Conservation (phyloP, 2,329 filamentous ascomycete genomes). For the Gaeumannomyces tritici region DNA sequence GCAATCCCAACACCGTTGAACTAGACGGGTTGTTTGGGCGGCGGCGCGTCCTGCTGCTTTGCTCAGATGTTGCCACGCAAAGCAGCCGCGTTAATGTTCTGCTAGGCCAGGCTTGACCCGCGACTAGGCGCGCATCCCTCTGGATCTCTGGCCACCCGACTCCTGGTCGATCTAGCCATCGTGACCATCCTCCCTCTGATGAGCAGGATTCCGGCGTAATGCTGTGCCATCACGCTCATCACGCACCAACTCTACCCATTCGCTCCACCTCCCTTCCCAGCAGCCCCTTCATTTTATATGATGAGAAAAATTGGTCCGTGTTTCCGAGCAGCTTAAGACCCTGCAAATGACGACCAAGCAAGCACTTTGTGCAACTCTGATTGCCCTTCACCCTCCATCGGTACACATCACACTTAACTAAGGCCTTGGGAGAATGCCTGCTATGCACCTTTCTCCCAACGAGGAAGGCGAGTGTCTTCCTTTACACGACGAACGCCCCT, state of each 20-base stretch:
- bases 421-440: neutral
- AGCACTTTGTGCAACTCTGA: slow-evolving; percentile 66
- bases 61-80: too few relatives aligned
- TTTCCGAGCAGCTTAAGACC: slow-evolving; percentile 63
- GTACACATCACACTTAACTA: neutral
- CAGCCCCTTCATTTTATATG: neutral
- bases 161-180: too few relatives aligned
- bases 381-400: neutral
- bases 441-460: neutral
- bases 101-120: neutral
- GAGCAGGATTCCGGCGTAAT: neutral
- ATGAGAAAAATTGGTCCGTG: slow-evolving; percentile 65
- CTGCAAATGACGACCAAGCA: slow-evolving; percentile 61
- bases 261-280: neutral
- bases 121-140: neutral
- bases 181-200: neutral
- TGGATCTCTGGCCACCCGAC: neutral
- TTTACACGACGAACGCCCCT: neutral
- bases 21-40: too few relatives aligned
- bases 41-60: too few relatives aligned
- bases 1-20: neutral
- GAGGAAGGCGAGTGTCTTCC: neutral
- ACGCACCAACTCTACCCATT: too few relatives aligned
- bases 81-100: neutral
- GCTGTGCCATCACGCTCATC: neutral